These are phyloP conservation scores for Colletotrichum scovillei DNA, from an alignment of 2,329 filamentous ascomycete species.

Conservation along the genomic window DNA sequence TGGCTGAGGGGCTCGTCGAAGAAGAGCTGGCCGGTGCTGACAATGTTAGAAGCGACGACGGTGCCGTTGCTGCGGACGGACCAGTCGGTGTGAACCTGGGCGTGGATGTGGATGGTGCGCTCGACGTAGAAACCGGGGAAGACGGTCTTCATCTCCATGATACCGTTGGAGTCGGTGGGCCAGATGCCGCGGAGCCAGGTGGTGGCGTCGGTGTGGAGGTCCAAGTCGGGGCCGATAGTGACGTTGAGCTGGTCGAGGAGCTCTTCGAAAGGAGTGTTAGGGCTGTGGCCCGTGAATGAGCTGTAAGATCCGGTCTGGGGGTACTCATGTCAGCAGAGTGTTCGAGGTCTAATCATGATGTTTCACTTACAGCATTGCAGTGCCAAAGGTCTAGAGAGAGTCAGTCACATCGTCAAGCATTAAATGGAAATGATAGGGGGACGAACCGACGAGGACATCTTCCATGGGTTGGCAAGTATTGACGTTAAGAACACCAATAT, in stretches of 20 bases:
- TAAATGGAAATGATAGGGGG: too few relatives aligned
- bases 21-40: slow-evolving; percentile 41
- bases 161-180: slow-evolving; percentile 38
- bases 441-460: too few relatives aligned
- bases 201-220: slow-evolving; percentile 26
- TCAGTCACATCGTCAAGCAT: too few relatives aligned
- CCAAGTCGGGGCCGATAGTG: slow-evolving; percentile 24
- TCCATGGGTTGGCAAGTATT: too few relatives aligned
- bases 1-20: slow-evolving; percentile 25
- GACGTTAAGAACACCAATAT: slow-evolving; percentile 39
- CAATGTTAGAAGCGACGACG: slow-evolving; percentile 39
- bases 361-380: slow-evolving; percentile 24
- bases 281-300: slow-evolving; percentile 15
- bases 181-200: slow-evolving; percentile 30
- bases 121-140: slow-evolving; percentile 58
- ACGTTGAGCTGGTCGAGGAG: slow-evolving; percentile 30
- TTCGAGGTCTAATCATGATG: too few relatives aligned
- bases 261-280: slow-evolving; percentile 24
- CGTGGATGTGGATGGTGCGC: slow-evolving; percentile 61
- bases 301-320: slow-evolving; percentile 32
- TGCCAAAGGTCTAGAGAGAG: too few relatives aligned
- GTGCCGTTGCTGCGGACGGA: slow-evolving; percentile 38
- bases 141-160: slow-evolving; percentile 53
- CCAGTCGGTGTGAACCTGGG: slow-evolving; percentile 51
- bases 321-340: too few relatives aligned